Evolutionary conservation across 2,329 filamentous ascomycete genomes (phyloP).

Genomic region (Ramularia collo-cygni): DNA sequence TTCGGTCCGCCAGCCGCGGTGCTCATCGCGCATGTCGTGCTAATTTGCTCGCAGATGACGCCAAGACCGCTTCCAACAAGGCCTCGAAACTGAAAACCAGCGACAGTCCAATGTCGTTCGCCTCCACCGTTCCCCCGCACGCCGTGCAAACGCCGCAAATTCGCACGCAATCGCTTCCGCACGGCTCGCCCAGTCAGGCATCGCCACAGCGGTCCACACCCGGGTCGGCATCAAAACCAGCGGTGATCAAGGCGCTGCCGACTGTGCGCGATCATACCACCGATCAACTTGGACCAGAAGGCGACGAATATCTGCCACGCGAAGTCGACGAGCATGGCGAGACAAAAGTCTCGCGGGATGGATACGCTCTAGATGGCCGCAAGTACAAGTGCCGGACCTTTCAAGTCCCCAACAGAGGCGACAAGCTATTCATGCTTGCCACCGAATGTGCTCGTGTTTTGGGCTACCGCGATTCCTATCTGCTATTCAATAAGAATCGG

Average conservation of each 20-base stretch:
- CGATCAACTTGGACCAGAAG: conserved; percentile 80
- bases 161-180: conserved; percentile 44
- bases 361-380: conserved; percentile 71
- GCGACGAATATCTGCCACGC: conserved; percentile 90
- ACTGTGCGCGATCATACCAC: conserved; percentile 97
- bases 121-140: conserved; percentile 45
- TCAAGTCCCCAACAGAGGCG: conserved; percentile 78
- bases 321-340: conserved; percentile 91
- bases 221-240: conserved; percentile 54
- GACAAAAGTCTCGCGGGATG: conserved; percentile 81
- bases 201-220: conserved; percentile 72
- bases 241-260: conserved; percentile 83
- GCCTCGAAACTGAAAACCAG: conserved; percentile 27
- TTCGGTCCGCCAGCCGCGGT: background rate
- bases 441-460: conserved; percentile 93
- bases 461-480: conserved; percentile 93
- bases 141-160: conserved; percentile 48
- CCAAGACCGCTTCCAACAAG: conserved; percentile 42
- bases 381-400: conserved; percentile 93
- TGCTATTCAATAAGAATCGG: conserved; percentile 97
- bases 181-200: conserved; percentile 50
- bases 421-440: conserved; percentile 97
- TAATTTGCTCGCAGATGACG: conserved; percentile 33
- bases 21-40: background rate
- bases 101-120: conserved; percentile 36